These are phyloP conservation scores for Diversispora eburnea DNA, from an alignment of 192 early-diverging fungal genomes.

Conservation along the genomic window DNA sequence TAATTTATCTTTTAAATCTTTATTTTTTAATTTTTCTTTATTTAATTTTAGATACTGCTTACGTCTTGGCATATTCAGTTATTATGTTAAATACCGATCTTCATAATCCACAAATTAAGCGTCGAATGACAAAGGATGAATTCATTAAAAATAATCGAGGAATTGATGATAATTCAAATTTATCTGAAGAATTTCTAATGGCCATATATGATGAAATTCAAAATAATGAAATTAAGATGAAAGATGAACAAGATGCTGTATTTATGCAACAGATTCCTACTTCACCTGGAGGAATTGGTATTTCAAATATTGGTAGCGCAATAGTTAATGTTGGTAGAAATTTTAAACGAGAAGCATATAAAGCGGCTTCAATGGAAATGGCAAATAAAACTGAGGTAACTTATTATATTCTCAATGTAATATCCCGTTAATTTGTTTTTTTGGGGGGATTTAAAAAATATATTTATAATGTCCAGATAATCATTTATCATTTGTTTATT, in stretches of 20 bases:
- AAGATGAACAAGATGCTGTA: constrained; percentile 76
- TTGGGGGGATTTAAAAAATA: not conserved
- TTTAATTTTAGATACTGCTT: constrained; percentile 69
- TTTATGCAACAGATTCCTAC: constrained; percentile 44
- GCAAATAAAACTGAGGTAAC: constrained; percentile 68
- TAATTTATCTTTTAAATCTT: not conserved
- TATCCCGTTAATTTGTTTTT: not conserved
- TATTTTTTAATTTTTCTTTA: not conserved
- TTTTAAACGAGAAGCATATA: constrained; percentile 52
- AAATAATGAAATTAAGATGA: constrained; percentile 87
- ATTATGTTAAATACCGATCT: constrained; percentile 94
- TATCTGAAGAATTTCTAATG: constrained; percentile 68
- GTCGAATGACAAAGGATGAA: constrained; percentile 79
- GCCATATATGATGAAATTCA: constrained; percentile 80
- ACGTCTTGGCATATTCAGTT: constrained; percentile 88
- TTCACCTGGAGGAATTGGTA: constrained; percentile 36
- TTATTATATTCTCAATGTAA: not conserved
- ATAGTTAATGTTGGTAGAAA: constrained; percentile 41
- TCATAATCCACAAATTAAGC: constrained; percentile 82
- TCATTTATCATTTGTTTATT: not conserved
- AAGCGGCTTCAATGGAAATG: constrained; percentile 62
- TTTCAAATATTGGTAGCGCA: constrained; percentile 40
- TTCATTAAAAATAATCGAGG: constrained; percentile 93
- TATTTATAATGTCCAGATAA: not conserved
- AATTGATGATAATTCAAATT: constrained; percentile 81